These are phyloP conservation scores for Hyphopichia wangnamkhiaoensis DNA, from an alignment of 1,139 yeast species.

Conservation along the genomic window DNA sequence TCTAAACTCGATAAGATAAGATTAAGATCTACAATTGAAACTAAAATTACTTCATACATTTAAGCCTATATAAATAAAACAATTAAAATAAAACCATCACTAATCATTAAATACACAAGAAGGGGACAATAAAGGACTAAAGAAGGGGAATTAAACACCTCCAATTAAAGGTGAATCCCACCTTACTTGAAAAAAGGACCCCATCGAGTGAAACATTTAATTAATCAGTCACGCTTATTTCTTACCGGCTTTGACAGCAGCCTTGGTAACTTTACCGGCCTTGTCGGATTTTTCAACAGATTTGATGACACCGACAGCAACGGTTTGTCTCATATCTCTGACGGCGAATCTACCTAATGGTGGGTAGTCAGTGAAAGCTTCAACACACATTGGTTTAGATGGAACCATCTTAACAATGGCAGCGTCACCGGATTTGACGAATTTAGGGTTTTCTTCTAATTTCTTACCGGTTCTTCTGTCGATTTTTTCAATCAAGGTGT, in stretches of 20 bases:
- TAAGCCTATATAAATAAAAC: no score
- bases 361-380: slow-evolving; percentile 91
- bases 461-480: slow-evolving; percentile 94
- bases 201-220: not conserved
- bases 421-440: slow-evolving; percentile 91
- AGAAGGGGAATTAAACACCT: not conserved
- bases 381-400: slow-evolving; percentile 92
- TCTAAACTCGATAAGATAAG: no score
- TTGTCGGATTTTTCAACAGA: slow-evolving; percentile 92
- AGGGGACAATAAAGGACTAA: no score
- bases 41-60: no score
- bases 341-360: slow-evolving; percentile 99
- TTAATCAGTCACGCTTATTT: slow-evolving; percentile 66
- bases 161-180: not conserved
- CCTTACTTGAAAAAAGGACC: not conserved
- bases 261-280: slow-evolving; percentile 99
- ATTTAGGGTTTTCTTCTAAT: slow-evolving; percentile 80
- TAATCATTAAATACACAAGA: no score
- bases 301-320: slow-evolving; percentile 99
- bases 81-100: no score
- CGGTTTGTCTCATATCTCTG: slow-evolving; percentile 99
- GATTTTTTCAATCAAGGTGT: slow-evolving; percentile 80
- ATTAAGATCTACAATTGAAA: no score
- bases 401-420: slow-evolving; percentile 84
- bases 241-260: slow-evolving; percentile 98